Evolutionary conservation across 805 yeast species (phyloP), one percentile per base, ranked within the genome.

Genomic region (Nakazawaea holstii): DNA sequence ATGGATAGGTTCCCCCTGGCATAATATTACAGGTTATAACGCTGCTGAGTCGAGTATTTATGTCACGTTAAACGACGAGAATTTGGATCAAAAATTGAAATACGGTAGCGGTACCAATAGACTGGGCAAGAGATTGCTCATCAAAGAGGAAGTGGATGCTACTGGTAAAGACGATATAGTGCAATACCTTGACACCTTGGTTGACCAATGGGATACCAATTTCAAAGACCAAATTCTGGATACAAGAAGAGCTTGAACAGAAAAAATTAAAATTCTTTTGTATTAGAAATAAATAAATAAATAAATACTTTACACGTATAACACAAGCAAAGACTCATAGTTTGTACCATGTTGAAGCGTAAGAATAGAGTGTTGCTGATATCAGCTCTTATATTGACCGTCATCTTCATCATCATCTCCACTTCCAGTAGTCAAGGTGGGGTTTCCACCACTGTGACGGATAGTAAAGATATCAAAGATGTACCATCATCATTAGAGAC

Each of bases 41-140:
- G 97, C 95, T 11, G 96, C 98, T 8, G 85, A 86, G 60, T 88
- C 98, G 1, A 88, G 94, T 1, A 73, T 88, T 2, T 82, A 76
- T 64, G 86, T 82, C 7, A 82, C 87, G 1, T 58, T 72, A 6
- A 51, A 71, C 33, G 74, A 76, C 46, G 75, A 84, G 35, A n/a
- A n/a, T n/a, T n/a, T n/a, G n/a, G 61, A 60, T n/a, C 82, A 79
- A 57, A 68, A 69, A 17, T 68, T 81, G 45, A 80, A 81, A 56
- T 79, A 76, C 50, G 96, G 96, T 4, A 87, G 96, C 8, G 87
- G 90, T 0, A 74, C 84, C 24, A 72, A 74, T 49, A 68, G 75
- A 52, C 69, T 67, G 50, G 97, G 97, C 1, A 58, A 66, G 10
- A 95, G 83, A 61, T 80, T 74, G 54, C 66, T 91, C 36, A 74